Percentiles rank a stretch among this genome's conserved stretches.
These are phyloP conservation scores for Boletus edulis DNA, from an alignment of 768 basidiomycete genomes.

Conservation along the genomic window DNA sequence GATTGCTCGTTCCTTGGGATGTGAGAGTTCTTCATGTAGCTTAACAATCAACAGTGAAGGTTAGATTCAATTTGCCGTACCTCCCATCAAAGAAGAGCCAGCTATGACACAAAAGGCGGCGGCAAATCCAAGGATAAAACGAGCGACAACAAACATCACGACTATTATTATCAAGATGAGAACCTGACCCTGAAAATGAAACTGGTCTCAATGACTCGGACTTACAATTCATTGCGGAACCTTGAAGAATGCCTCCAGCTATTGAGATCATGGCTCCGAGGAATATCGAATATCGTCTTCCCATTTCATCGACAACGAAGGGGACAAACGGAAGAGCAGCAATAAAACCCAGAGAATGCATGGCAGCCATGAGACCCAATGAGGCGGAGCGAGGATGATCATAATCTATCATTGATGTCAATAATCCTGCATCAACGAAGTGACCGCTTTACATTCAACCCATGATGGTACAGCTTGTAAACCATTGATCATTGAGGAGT, in stretches of 20 bases:
- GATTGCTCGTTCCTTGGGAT: conserved; percentile 21
- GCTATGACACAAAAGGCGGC: neutral
- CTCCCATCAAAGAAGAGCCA: conserved; percentile 20
- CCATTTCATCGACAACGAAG: neutral
- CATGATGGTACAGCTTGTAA: conserved; percentile 58
- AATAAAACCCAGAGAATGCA: conserved; percentile 59
- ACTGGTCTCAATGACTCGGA: too few species aligned
- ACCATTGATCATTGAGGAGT: conserved; percentile 60
- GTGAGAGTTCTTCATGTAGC: conserved; percentile 14
- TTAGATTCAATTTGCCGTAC: neutral
- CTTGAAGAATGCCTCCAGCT: conserved; percentile 9
- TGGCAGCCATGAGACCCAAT: conserved; percentile 55
- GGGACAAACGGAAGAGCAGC: conserved; percentile 43
- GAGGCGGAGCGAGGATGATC: conserved; percentile 49
- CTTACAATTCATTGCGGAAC: conserved; percentile 10
- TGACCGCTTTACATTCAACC: conserved; percentile 44
- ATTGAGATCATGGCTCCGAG: conserved; percentile 6
- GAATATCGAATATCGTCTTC: conserved; percentile 11
- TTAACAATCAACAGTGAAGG: neutral
- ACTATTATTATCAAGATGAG: neutral
- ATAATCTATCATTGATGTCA: conserved; percentile 40
- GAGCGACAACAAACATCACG: neutral
- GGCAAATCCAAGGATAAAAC: conserved; percentile 1
- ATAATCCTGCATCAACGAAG: neutral
- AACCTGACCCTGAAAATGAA: too few species aligned